These are phyloP conservation scores for Cercospora sp. DNA, from an alignment of 2,329 filamentous ascomycete species.

Conservation along the genomic window DNA sequence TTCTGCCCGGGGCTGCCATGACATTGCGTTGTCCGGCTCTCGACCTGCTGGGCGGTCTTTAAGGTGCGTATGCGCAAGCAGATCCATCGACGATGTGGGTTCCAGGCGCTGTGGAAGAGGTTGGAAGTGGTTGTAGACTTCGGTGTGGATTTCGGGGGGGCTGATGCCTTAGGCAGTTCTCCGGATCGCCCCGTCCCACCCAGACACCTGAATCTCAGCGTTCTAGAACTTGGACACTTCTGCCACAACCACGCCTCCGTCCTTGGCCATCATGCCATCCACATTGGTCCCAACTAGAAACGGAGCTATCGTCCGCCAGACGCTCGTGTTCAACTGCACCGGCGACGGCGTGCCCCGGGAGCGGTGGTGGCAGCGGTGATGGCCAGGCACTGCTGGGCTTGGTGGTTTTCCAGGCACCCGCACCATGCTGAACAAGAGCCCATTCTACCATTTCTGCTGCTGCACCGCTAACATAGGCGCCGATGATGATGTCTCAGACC, in stretches of 20 bases:
- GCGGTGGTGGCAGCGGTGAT: background rate
- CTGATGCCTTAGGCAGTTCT: background rate
- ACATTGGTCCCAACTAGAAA: background rate
- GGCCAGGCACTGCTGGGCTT: background rate
- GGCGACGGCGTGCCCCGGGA: no score
- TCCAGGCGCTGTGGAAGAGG: background rate
- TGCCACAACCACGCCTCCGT: background rate
- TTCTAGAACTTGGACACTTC: background rate
- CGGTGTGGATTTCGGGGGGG: background rate
- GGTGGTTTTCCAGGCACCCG: no score
- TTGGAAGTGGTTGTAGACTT: no score
- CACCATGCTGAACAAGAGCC: background rate
- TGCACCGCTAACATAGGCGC: no score
- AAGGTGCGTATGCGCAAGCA: background rate
- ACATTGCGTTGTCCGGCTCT: background rate
- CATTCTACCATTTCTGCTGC: background rate
- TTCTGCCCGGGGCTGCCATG: background rate
- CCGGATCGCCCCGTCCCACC: background rate
- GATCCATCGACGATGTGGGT: background rate
- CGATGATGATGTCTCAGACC: no score
- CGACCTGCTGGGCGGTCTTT: background rate
- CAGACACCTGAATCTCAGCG: background rate
- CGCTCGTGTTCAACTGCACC: background rate
- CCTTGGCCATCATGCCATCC: background rate
- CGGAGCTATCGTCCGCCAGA: background rate